Evolutionary conservation across 75 land plant species (phyloP), one percentile per base, ranked within the genome.

Genomic region (Picea glauca): DNA sequence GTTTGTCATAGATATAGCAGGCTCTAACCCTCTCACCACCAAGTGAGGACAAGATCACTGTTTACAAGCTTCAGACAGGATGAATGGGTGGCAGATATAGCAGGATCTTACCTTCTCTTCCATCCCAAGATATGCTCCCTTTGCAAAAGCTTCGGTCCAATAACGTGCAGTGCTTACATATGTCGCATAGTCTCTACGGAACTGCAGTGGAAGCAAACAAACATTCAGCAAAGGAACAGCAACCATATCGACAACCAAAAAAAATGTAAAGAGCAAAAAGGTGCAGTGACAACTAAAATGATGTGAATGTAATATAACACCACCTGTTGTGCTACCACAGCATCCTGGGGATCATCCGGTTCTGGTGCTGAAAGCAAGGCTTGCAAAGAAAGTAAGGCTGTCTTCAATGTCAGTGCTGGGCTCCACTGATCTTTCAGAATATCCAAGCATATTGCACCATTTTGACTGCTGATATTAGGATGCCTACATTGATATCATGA

Each of bases 381-480:
- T 84, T 97, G 99, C 23, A 97, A 72, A 74, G 99, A 97, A 30
- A 97, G 89, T 62, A 97, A 86, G 14, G 99, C 99, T 9, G 99
- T 97, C 81, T 97, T 97, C 43, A 97, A 58, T 33, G 98, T 97
- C 11, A 97, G 89, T 26, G 99, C 99, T 60, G 99, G 99, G 78
- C 99, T 97, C 99, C 99, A 97, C 76, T 97, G 96, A 74, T 97
- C 99, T 78, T 97, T 97, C 84, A 97, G 60, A 74, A 97, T 97
- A 72, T 97, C 99, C 81, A 97, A 80, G 84, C 99, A 97, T 59
- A 97, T 97, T 63, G 99, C 99, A 26, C 99, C 99, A 91, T 93
- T 97, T 80, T 97, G 99, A 86, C 99, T 97, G 91, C 99, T 97
- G 6, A 97, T 93, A 80, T 97, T 97, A n/a, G 99, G 99, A 72